These are phyloP conservation scores for Acacia melanoxylon DNA, from an alignment of 306 rosid genomes.

Conservation along the genomic window DNA sequence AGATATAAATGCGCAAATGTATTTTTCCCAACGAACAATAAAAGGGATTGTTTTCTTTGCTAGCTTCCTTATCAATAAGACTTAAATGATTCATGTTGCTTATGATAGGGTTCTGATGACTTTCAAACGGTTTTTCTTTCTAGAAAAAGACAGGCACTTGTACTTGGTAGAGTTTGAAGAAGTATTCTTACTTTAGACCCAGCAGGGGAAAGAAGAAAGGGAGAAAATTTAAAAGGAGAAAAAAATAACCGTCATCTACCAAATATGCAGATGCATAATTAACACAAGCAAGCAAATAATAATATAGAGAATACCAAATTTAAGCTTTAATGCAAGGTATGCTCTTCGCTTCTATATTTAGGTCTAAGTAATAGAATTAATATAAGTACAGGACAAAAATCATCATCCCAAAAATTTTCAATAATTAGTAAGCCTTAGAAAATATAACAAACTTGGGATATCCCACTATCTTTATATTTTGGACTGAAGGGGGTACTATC, in stretches of 20 bases:
- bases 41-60: neutral
- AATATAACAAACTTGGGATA: neutral
- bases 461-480: neutral
- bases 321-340: neutral
- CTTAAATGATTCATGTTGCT: neutral
- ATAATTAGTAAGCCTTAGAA: neutral
- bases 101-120: neutral
- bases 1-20: neutral
- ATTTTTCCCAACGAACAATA: neutral
- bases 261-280: neutral
- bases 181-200: neutral
- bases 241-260: neutral
- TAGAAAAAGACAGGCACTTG: neutral
- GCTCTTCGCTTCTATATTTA: neutral
- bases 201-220: neutral
- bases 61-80: neutral
- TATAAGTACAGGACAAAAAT: conserved; percentile 2
- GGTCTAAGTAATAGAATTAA: neutral
- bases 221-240: neutral
- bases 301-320: neutral
- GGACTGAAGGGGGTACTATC: neutral
- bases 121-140: neutral
- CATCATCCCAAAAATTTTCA: neutral
- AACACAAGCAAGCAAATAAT: neutral
- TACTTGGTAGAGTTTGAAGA: neutral